A percentile compares a stretch with the other conserved stretches of the same genome.
Conservation (phyloP, 208 protist genomes). For the Endotrypanum monterogeii region DNA sequence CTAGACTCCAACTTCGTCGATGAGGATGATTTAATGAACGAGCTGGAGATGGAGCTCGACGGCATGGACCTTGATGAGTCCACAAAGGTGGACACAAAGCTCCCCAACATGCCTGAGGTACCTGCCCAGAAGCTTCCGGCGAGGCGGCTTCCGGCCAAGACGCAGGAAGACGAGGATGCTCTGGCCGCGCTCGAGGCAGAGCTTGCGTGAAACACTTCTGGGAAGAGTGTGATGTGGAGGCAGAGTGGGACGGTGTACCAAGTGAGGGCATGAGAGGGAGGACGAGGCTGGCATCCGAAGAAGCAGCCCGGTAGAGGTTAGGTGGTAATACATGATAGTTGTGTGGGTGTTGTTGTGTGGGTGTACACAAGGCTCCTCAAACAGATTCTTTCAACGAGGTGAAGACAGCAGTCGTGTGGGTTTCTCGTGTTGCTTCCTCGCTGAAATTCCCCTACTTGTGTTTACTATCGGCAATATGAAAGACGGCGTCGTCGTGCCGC, state of each 20-base stretch:
- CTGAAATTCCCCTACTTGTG: not conserved
- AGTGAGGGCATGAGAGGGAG: not conserved
- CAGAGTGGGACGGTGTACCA: not conserved
- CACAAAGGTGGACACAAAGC: slow-evolving; percentile 19
- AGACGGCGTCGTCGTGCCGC: not conserved
- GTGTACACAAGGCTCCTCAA: not conserved
- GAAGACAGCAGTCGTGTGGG: not conserved
- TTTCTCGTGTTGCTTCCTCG: not conserved
- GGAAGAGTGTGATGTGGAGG: not conserved
- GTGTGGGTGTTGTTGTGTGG: not conserved
- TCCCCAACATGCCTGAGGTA: slow-evolving; percentile 39
- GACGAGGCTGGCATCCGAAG: not conserved
- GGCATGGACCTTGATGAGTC: slow-evolving; percentile 37
- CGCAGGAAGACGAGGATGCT: slow-evolving; percentile 77
- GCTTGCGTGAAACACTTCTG: slow-evolving; percentile 32
- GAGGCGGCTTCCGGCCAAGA: slow-evolving; percentile 33
- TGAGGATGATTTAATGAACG: slow-evolving; percentile 83
- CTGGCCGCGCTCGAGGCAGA: slow-evolving; percentile 73
- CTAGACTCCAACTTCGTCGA: slow-evolving; percentile 77
- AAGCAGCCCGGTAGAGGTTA: not conserved
- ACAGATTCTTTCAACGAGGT: not conserved
- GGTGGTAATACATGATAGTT: not conserved
- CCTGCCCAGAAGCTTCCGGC: slow-evolving; percentile 44
- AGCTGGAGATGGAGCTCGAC: slow-evolving; percentile 79
- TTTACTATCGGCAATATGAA: not conserved